Percentiles rank a stretch among this genome's conserved stretches.
These are phyloP conservation scores for Zymoseptoria crescenta DNA, from an alignment of 2,329 filamentous ascomycete genomes.

Conservation along the genomic window DNA sequence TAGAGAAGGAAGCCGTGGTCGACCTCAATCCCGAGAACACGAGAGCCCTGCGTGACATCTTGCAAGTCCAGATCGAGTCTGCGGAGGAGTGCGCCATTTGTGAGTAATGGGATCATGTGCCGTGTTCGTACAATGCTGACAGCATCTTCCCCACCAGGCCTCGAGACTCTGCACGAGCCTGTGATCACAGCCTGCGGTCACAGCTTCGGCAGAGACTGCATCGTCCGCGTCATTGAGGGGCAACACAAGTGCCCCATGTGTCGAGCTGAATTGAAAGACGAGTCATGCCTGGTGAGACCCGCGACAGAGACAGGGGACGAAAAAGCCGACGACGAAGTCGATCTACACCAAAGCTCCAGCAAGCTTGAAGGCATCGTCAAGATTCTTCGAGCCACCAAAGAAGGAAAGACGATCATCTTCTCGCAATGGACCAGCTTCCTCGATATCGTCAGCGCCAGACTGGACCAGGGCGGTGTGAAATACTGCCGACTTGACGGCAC, in stretches of 20 bases:
- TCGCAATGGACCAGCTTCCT: slow-evolving; percentile 72
- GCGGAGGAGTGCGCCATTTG: slow-evolving; percentile 81
- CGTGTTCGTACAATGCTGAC: background rate
- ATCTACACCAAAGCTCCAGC: slow-evolving; percentile 62
- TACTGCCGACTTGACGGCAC: slow-evolving; percentile 72
- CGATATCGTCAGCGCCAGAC: slow-evolving; percentile 61
- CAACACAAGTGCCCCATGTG: slow-evolving; percentile 83
- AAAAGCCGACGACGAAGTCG: slow-evolving; percentile 36
- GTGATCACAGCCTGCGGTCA: slow-evolving; percentile 84
- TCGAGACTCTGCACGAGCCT: slow-evolving; percentile 62
- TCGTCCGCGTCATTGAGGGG: slow-evolving; percentile 62
- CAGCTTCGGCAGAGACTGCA: slow-evolving; percentile 66
- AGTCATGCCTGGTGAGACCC: slow-evolving; percentile 56
- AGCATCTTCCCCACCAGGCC: slow-evolving; percentile 20
- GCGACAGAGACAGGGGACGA: slow-evolving; percentile 45
- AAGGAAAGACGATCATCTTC: slow-evolving; percentile 66
- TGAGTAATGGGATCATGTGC: background rate
- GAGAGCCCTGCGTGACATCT: slow-evolving; percentile 62
- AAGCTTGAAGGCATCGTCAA: slow-evolving; percentile 75
- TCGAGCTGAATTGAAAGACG: slow-evolving; percentile 57
- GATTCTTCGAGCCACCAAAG: slow-evolving; percentile 62
- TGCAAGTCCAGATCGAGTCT: slow-evolving; percentile 68
- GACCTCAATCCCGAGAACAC: slow-evolving; percentile 65
- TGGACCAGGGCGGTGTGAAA: slow-evolving; percentile 52
- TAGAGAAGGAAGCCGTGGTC: slow-evolving; percentile 61